Evolutionary conservation across 306 rosid genomes (phyloP), one percentile per base, ranked within the genome.

Genomic region (Prunus salicina): DNA sequence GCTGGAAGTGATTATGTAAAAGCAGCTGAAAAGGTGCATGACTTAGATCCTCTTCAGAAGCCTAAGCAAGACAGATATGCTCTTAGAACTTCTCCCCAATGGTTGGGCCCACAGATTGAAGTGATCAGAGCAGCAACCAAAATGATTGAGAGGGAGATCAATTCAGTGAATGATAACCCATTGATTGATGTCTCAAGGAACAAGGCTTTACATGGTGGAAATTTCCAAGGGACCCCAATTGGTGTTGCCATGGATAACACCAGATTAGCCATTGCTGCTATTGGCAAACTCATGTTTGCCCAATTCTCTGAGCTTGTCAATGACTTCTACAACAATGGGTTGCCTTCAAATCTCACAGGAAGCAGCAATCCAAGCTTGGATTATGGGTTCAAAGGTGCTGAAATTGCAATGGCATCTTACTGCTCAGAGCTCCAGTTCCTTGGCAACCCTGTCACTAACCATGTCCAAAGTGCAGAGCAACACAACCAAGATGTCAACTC

Each of bases 191-290:
- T 93, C 64, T 88, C 97, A 1, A 90, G 98, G 75, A 88, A 87
- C 55, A 93, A 90, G 89, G 97, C 98, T 3, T 69, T 93, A 18
- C 96, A 93, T 51, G 98, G 98, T 12, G 98, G 98, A 2, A 93
- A 93, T 52, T 93, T 93, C 79, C 98, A 93, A 28, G 98, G 98
- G 1, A 93, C 98, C 1, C 97, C 98, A 0, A 93, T 93, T 63
- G 98, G 98, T n/a, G 96, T 90, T 69, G 88, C 98, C 1, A 93
- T 93, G 98, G 98, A 93, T 62, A 93, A 93, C 87, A 87, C 97
- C 0, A 86, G 98, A 3, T 62, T 93, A 3, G 98, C 98, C 53
- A 64, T 93, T 25, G 97, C 97, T 71, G 79, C 98, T 0, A 86
- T 93, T 52, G 98, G 98, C 3, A 93, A 90, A 38, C 93, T 91